phyloP scores from a whole-genome alignment of 2,329 filamentous ascomycete species.

The Trichoderma pleuroti region DNA sequence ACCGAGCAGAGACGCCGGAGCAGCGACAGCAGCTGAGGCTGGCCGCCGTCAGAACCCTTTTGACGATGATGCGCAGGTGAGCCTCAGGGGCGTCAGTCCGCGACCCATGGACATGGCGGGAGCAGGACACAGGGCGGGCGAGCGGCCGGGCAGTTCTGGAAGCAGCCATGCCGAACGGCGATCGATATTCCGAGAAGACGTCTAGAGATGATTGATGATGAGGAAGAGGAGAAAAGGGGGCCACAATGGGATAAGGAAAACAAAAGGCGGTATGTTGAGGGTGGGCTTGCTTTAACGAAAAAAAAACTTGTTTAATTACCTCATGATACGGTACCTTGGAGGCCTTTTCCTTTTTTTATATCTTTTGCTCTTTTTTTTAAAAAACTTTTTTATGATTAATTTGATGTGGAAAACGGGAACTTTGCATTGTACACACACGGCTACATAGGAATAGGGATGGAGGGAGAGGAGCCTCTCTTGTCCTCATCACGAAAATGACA shows the following conservation, averaged over 20 bases:
- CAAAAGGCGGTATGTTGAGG: background rate
- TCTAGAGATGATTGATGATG: constrained; percentile 32
- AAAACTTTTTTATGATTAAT: background rate
- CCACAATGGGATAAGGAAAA: background rate
- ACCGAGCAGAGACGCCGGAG: constrained; percentile 42
- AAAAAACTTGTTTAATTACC: background rate
- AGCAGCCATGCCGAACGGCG: constrained; percentile 66
- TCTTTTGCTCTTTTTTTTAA: background rate
- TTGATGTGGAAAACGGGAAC: background rate
- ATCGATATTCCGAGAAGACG: constrained; percentile 67
- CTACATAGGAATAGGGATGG: background rate
- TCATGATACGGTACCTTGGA: background rate
- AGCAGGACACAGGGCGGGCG: constrained; percentile 28
- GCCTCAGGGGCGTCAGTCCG: constrained; percentile 70
- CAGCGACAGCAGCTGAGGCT: constrained; percentile 25
- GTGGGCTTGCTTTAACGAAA: background rate
- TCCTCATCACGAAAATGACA: background rate
- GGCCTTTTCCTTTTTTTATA: background rate
- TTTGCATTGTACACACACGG: background rate
- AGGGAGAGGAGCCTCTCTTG: background rate
- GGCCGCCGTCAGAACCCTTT: constrained; percentile 58
- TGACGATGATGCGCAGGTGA: constrained; percentile 63
- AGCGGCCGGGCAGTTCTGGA: constrained; percentile 36
- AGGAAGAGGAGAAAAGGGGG: background rate
- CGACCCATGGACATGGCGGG: constrained; percentile 60